Conservation (phyloP, 345 rosid species). For the Melaleuca quinquenervia region DNA sequence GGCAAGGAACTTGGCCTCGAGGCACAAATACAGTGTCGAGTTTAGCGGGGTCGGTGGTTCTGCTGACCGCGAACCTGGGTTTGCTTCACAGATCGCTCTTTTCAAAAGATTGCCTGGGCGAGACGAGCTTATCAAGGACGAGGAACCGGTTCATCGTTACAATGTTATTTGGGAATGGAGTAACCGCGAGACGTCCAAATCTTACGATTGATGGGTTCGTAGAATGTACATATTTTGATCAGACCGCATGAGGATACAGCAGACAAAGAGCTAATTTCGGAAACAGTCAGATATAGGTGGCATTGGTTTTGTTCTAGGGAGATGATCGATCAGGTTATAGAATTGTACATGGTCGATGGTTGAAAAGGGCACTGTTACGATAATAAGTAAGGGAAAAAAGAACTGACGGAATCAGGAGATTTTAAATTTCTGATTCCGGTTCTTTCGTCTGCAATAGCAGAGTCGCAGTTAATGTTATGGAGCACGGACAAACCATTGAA, state of each 20-base stretch:
- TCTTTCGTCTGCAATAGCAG: neutral
- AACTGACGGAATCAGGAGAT: neutral
- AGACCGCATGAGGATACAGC: neutral
- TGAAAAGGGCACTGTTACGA: neutral
- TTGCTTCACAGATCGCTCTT: constrained; percentile 86
- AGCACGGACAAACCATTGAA: neutral
- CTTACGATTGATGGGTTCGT: neutral
- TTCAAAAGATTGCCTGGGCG: constrained; percentile 21
- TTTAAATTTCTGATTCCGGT: neutral
- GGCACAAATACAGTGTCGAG: constrained; percentile 57
- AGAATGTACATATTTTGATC: neutral
- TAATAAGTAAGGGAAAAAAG: no score
- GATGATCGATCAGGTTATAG: neutral
- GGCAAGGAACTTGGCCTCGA: constrained; percentile 51
- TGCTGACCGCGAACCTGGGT: constrained; percentile 63
- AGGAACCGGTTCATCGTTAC: constrained; percentile 16
- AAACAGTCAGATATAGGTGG: neutral
- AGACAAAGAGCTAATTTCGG: neutral
- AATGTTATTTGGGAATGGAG: constrained; percentile 79
- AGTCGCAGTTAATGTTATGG: neutral
- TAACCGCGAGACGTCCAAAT: neutral
- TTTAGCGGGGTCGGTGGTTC: constrained; percentile 91
- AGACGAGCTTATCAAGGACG: constrained; percentile 1
- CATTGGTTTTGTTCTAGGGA: neutral
- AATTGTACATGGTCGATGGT: neutral